phyloP scores from a whole-genome alignment of 257 asterid species.

The Scutellaria minor region DNA sequence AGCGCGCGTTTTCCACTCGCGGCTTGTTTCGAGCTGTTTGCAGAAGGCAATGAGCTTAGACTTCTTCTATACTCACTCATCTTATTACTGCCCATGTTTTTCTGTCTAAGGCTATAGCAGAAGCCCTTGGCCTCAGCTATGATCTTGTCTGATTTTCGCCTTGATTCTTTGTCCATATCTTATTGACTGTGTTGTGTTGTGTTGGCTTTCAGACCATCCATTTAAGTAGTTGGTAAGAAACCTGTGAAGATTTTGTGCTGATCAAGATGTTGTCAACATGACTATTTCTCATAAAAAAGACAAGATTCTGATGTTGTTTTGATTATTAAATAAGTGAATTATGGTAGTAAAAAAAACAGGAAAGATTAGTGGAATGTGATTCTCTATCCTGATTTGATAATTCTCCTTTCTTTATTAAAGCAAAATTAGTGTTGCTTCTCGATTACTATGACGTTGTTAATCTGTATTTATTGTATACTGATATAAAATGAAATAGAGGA shows the following conservation, averaged over 20 bases:
- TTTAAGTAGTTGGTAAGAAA: background rate
- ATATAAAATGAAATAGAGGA: too few relatives aligned
- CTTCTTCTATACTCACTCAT: background rate
- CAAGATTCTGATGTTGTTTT: slow-evolving; percentile 15
- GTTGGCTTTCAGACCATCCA: background rate
- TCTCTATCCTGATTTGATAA: slow-evolving; percentile 13
- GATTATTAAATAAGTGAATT: slow-evolving; percentile 2
- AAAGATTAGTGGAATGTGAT: slow-evolving; percentile 22
- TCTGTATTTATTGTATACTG: too few relatives aligned
- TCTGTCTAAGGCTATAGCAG: slow-evolving; percentile 32
- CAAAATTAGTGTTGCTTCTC: too few relatives aligned
- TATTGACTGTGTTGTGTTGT: background rate
- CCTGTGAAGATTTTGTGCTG: background rate
- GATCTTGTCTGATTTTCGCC: background rate
- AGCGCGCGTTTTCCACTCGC: slow-evolving; percentile 59
- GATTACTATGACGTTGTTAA: too few relatives aligned
- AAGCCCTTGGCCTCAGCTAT: slow-evolving; percentile 21
- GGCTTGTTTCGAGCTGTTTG: slow-evolving; percentile 35
- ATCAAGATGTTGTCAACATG: background rate
- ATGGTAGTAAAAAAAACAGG: background rate
- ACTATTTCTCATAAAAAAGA: background rate
- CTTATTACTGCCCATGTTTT: slow-evolving; percentile 19
- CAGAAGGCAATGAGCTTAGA: background rate
- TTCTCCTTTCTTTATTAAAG: background rate
- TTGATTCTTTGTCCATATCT: background rate